Evolutionary conservation across 1,139 yeast genomes (phyloP).

Genomic region (Blastobotrys elegans): DNA sequence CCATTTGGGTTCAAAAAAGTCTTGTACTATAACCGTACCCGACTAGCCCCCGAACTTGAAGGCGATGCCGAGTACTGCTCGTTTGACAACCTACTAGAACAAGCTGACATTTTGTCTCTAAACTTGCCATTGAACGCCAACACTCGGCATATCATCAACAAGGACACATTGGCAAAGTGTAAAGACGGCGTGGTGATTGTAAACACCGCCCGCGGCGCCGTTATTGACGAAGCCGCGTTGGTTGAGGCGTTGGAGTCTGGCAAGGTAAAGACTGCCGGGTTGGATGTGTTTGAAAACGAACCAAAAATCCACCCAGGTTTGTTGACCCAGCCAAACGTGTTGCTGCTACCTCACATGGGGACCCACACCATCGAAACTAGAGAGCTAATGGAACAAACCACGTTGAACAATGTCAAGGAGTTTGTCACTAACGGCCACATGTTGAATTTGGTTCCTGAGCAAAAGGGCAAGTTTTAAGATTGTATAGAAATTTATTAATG

Average conservation of each 20-base stretch:
- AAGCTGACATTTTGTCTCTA: conserved; percentile 56
- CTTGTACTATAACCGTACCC: conserved; percentile 58
- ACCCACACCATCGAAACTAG: conserved; percentile 55
- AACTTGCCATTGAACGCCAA: conserved; percentile 56
- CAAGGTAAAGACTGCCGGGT: conserved; percentile 48
- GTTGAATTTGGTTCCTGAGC: conserved; percentile 42
- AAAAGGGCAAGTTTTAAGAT: conserved; percentile 14
- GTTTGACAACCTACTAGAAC: conserved; percentile 51
- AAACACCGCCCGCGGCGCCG: conserved; percentile 66
- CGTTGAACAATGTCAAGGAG: conserved; percentile 41
- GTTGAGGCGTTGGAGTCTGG: conserved; percentile 60
- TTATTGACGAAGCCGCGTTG: conserved; percentile 63
- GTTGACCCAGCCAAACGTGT: conserved; percentile 40
- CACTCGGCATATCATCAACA: conserved; percentile 53
- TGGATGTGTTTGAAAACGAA: conserved; percentile 84
- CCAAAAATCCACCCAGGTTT: conserved; percentile 46
- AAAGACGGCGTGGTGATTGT: conserved; percentile 64
- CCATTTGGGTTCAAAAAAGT: conserved; percentile 62
- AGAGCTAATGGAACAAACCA: conserved; percentile 53
- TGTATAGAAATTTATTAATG: neutral
- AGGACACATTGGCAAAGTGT: conserved; percentile 50
- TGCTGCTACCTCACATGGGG: conserved; percentile 64
- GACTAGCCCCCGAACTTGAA: conserved; percentile 50
- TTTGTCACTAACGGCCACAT: conserved; percentile 56
- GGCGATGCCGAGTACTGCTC: conserved; percentile 47